Base-by-base conservation (phyloP, 2,329 filamentous ascomycete genomes). In the Trichoderma aggressivum region DNA sequence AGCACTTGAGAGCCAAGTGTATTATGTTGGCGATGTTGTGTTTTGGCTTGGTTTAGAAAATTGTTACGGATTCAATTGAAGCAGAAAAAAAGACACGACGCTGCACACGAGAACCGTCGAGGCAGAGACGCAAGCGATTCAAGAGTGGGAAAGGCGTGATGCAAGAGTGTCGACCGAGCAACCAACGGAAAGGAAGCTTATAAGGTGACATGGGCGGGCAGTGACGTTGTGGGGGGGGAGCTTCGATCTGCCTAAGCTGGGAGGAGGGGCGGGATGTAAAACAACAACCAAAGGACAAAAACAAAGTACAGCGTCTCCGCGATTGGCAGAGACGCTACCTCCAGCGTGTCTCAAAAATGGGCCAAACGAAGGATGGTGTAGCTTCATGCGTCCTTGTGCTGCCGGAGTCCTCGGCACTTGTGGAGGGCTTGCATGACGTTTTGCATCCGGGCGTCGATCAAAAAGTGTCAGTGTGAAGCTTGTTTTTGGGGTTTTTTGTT, bases 151-250 rank as follows among this genome's bases (percentile, higher is more conserved):
- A 59, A 68, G 56, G 36, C 34, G 53, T 58, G 34, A 64, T 64
- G 68, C 32, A 62, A 64, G 32, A 63, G 68, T 59, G 61, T 70
- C 61, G 69, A 65, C 69, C 61, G 61, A 70, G 69, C 69, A 65
- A 70, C 69, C 60, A 32, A 32, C 47, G 50, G 56, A 55, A 26
- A 32, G 50, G 53, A 65, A 70, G 39, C 65, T 64, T 70, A 24
- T 62, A 56, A 63, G 34, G 59, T 43, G 47, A 63, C 59, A 34
- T 47, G 39, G 47, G n/a, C 53, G 59, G 62, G n/a, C 21, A 36
- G 56, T 70, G 43, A 55, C 68, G 59, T 47, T 47, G 56, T n/a
- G 26, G 59, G 47, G 55, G 18, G 26, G 55, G 24, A n/a, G 53
- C 50, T n/a, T 30, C 50, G 24, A 28, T 26, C 63, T 43, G 10